These are phyloP conservation scores for Podospora appendiculata DNA, from an alignment of 495 filamentous ascomycete species.

Conservation along the genomic window DNA sequence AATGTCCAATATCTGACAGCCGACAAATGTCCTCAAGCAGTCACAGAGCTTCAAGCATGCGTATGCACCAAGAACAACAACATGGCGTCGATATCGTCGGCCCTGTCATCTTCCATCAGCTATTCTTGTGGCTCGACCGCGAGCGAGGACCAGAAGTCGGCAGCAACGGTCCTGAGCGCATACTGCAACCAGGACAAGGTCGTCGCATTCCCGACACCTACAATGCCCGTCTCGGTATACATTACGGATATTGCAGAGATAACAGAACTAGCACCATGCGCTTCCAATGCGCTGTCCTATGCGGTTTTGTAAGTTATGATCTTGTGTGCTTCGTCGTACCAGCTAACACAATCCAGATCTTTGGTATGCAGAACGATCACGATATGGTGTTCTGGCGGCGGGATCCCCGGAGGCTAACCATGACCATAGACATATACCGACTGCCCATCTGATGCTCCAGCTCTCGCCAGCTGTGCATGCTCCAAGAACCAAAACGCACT, in stretches of 20 bases:
- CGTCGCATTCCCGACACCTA: slow-evolving; percentile 27
- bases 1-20: slow-evolving; percentile 32
- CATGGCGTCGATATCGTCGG: slow-evolving; percentile 28
- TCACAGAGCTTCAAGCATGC: slow-evolving; percentile 36
- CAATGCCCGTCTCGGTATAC: slow-evolving; percentile 29
- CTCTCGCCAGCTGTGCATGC: slow-evolving; percentile 40
- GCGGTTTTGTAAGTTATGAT: slow-evolving; percentile 26
- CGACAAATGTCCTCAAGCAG: slow-evolving; percentile 30
- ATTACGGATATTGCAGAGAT: slow-evolving; percentile 41
- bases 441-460: slow-evolving; percentile 31
- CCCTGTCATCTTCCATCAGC: slow-evolving; percentile 29
- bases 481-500: slow-evolving; percentile 38
- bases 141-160: slow-evolving; percentile 37
- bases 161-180: slow-evolving; percentile 25
- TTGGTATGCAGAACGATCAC: slow-evolving; percentile 17
- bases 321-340: background rate
- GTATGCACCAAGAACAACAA: slow-evolving; percentile 43
- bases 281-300: slow-evolving; percentile 27
- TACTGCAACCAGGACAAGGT: slow-evolving; percentile 38
- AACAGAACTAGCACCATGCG: slow-evolving; percentile 36
- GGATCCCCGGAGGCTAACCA: background rate
- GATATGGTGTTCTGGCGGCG: background rate
- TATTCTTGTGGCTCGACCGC: slow-evolving; percentile 34
- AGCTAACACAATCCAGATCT: slow-evolving; percentile 18
- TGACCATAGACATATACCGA: slow-evolving; percentile 19